phyloP scores from a whole-genome alignment of 2,329 filamentous ascomycete species.

The Talaromyces sp. region DNA sequence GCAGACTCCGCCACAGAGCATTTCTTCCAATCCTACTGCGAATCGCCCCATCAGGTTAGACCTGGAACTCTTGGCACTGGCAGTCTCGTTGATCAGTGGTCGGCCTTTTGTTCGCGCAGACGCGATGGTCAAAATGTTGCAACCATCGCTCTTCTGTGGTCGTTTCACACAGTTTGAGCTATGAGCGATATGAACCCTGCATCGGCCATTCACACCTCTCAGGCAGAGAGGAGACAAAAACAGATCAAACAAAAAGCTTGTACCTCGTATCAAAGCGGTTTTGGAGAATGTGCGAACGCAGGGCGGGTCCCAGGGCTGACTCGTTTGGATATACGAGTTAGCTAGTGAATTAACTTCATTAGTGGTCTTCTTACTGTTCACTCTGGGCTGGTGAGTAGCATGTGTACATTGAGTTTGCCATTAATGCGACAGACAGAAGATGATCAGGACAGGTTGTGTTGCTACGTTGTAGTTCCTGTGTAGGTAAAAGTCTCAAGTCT shows the following conservation, averaged over 20 bases:
- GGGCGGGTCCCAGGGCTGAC: background rate
- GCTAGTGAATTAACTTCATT: background rate
- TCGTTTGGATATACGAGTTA: background rate
- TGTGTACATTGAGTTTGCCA: background rate
- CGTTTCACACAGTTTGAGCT: background rate
- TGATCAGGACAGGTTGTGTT: background rate
- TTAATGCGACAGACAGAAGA: background rate
- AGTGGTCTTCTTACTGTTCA: background rate
- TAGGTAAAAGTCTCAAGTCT: background rate
- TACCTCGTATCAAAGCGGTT: background rate
- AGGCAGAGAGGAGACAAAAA: background rate
- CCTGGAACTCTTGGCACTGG: constrained; percentile 1
- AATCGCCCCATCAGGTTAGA: background rate
- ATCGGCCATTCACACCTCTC: background rate
- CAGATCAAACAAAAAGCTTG: constrained; percentile 2
- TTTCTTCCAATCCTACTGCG: background rate
- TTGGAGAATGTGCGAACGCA: too few species aligned
- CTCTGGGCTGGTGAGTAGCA: background rate
- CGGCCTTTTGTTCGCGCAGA: background rate
- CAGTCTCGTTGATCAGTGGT: background rate
- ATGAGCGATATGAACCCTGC: background rate
- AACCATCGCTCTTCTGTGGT: background rate
- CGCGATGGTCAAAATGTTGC: background rate
- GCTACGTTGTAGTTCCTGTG: background rate
- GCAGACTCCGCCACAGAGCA: constrained; percentile 10